Conservation (phyloP, 2,329 filamentous ascomycete genomes). For the Malbranchea cinnamomea region DNA sequence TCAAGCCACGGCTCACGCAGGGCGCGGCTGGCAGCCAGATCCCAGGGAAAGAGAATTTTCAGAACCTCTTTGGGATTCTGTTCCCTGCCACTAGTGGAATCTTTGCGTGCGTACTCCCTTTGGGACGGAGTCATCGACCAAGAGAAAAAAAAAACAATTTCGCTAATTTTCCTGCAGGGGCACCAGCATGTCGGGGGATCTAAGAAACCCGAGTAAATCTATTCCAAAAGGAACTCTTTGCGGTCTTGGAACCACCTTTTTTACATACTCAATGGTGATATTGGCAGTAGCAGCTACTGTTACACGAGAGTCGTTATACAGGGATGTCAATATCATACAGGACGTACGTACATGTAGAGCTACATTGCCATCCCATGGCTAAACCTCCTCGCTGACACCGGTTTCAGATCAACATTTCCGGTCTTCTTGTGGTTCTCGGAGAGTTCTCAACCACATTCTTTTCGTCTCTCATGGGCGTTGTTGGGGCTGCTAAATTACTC, state of each 20-base stretch:
- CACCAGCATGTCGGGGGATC: constrained; percentile 79
- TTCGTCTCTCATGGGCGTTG: constrained; percentile 74
- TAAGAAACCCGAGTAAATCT: constrained; percentile 66
- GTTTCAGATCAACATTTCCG: constrained; percentile 54
- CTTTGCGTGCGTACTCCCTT: constrained; percentile 32
- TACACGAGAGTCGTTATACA: constrained; percentile 57
- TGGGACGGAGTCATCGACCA: background rate
- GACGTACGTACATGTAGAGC: constrained; percentile 37
- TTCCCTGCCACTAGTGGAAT: constrained; percentile 56
- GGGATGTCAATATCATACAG: constrained; percentile 65
- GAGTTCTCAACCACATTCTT: constrained; percentile 75
- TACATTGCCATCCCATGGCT: background rate
- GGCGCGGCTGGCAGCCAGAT: constrained; percentile 49
- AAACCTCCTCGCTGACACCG: background rate
- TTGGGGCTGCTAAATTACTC: constrained; percentile 69
- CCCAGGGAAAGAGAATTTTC: constrained; percentile 53
- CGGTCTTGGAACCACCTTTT: constrained; percentile 60
- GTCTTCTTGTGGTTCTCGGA: constrained; percentile 57
- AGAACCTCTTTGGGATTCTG: constrained; percentile 71
- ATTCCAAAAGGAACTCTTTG: constrained; percentile 75
- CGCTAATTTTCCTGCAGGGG: constrained; percentile 38
- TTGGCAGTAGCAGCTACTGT: constrained; percentile 64
- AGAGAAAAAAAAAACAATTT: too few relatives aligned
- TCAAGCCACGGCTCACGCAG: constrained; percentile 50
- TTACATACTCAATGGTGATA: constrained; percentile 62